Evolutionary conservation across 2,329 filamentous ascomycete species (phyloP).

Genomic region (Monilinia fructigena): DNA sequence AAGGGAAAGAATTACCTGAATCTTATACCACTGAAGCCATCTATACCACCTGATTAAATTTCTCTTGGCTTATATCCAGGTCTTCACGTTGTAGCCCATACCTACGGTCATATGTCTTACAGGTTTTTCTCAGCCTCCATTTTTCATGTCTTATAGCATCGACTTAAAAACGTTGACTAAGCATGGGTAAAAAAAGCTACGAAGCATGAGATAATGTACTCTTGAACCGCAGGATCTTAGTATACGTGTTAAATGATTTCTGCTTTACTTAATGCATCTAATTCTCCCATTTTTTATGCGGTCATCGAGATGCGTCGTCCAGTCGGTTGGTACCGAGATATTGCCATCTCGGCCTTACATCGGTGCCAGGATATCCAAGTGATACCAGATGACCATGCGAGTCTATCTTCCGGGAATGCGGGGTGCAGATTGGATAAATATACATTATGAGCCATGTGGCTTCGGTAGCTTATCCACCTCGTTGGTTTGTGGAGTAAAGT

Average conservation of each 20-base stretch:
- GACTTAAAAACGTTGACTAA: background rate
- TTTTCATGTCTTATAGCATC: background rate
- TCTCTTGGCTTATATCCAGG: background rate
- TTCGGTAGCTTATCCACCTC: constrained; percentile 7
- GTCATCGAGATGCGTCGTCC: background rate
- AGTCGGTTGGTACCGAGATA: constrained; percentile 16
- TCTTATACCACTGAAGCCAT: background rate
- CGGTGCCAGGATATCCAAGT: constrained; percentile 18
- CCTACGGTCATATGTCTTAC: background rate
- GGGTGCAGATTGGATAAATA: constrained; percentile 19
- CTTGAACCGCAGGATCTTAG: background rate
- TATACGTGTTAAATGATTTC: background rate
- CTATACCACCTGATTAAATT: background rate
- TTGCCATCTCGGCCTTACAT: constrained; percentile 21
- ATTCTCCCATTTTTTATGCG: background rate
- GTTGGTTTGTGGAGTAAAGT: constrained; percentile 11
- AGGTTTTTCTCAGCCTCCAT: background rate
- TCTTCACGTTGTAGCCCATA: background rate
- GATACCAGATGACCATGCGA: constrained; percentile 22
- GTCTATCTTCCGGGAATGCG: constrained; percentile 16
- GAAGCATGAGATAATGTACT: background rate
- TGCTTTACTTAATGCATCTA: background rate
- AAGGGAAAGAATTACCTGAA: background rate
- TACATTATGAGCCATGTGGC: constrained; percentile 18
- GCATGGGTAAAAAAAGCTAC: background rate